These are phyloP conservation scores for Rubroboletus satanas DNA, from an alignment of 768 basidiomycete genomes.

Conservation along the genomic window DNA sequence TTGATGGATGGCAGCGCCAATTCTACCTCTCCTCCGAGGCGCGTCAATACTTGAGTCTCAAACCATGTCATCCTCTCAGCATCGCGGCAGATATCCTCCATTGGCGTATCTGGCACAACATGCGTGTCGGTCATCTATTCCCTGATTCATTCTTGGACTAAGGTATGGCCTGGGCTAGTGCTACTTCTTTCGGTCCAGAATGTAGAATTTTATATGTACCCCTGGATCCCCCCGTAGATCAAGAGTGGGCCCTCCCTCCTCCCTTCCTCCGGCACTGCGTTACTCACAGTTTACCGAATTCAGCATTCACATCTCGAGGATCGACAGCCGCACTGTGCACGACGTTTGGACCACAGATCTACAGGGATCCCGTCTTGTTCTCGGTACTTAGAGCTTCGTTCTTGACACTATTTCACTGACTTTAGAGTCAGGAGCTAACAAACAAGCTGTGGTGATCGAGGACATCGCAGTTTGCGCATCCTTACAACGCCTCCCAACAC, in stretches of 20 bases:
- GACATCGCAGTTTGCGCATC: slow-evolving; percentile 43
- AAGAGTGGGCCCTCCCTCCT: slow-evolving; percentile 34
- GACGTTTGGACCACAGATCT: slow-evolving; percentile 60
- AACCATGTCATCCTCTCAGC: not conserved
- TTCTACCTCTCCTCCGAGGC: slow-evolving; percentile 35
- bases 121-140: slow-evolving; percentile 42
- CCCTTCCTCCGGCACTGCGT: not conserved
- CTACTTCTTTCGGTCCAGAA: slow-evolving; percentile 53
- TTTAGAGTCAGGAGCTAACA: slow-evolving; percentile 45
- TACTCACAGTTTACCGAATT: not conserved
- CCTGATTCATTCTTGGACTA: not conserved
- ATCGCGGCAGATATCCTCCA: slow-evolving; percentile 45
- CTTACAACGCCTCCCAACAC: slow-evolving; percentile 43
- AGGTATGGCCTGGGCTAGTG: slow-evolving; percentile 36
- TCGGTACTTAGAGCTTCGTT: slow-evolving; percentile 39
- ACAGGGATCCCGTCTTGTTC: slow-evolving; percentile 42
- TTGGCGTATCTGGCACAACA: slow-evolving; percentile 41
- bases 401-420: not conserved
- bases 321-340: slow-evolving; percentile 38
- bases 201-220: slow-evolving; percentile 44
- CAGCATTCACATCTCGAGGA: slow-evolving; percentile 23
- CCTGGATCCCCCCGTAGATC: slow-evolving; percentile 35
- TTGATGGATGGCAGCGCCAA: slow-evolving; percentile 39
- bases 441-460: slow-evolving; percentile 47
- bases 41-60: not conserved